Percentiles rank a stretch among this genome's conserved stretches.
Evolutionary conservation across 2,329 filamentous ascomycete genomes (phyloP).

Genomic region (Ustilaginoidea virens): DNA sequence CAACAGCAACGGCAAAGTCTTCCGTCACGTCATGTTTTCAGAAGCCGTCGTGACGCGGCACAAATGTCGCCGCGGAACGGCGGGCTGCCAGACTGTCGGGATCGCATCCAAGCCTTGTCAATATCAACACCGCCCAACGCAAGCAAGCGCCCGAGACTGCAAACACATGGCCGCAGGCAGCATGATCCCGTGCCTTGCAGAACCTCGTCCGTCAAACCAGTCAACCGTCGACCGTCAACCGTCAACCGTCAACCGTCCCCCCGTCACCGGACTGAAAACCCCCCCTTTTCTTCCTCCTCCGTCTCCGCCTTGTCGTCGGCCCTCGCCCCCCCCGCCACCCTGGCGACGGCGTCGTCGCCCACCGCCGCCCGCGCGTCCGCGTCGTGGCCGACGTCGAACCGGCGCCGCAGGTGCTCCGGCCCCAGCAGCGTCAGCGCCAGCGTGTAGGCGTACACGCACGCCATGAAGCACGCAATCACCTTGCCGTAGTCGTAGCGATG

Average conservation of each 20-base stretch:
- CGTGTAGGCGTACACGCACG: conserved; percentile 55
- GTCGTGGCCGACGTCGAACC: conserved; percentile 34
- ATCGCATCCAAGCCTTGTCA: no score
- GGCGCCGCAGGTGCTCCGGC: conserved; percentile 34
- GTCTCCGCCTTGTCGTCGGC: not conserved
- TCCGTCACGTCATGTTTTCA: no score
- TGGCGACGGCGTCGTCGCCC: conserved; percentile 20
- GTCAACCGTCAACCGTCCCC: not conserved
- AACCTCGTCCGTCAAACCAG: no score
- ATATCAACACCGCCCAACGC: no score
- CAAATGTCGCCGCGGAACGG: no score
- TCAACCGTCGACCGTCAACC: no score
- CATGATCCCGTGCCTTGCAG: no score
- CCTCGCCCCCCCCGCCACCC: not conserved
- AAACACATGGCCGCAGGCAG: no score
- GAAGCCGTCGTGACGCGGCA: no score
- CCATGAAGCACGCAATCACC: conserved; percentile 88
- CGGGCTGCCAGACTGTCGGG: no score
- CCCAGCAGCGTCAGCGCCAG: conserved; percentile 48
- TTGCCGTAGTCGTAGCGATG: conserved; percentile 59
- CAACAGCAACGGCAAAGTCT: no score
- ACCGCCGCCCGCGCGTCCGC: conserved; percentile 30
- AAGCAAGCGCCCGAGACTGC: no score
- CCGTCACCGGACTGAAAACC: not conserved
- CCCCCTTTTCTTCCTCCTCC: conserved; percentile 3